These are phyloP conservation scores for Cryptococcus wingfieldii DNA, from an alignment of 1,284 basidiomycete species.

Conservation along the genomic window DNA sequence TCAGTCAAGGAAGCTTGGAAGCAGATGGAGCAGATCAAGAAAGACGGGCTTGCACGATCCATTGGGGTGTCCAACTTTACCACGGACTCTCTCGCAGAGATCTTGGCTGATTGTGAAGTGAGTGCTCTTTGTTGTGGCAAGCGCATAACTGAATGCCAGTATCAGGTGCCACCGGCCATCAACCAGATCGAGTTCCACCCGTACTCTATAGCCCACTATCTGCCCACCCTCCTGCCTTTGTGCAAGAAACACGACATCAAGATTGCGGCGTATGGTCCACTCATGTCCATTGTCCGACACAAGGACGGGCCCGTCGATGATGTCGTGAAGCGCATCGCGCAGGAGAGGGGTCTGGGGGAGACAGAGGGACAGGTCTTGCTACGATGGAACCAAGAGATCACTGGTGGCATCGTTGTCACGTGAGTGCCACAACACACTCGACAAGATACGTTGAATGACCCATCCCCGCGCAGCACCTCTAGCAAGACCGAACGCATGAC, in stretches of 20 bases:
- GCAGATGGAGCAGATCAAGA: conserved; percentile 58
- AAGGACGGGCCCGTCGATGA: conserved; percentile 61
- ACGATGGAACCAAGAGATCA: conserved; percentile 29
- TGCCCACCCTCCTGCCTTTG: conserved; percentile 58
- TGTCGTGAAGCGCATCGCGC: conserved; percentile 57
- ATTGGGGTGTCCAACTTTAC: conserved; percentile 65
- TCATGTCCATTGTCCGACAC: conserved; percentile 61
- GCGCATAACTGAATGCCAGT: conserved; percentile 47
- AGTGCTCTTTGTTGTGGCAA: conserved; percentile 25
- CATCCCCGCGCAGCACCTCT: conserved; percentile 10
- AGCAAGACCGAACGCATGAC: conserved; percentile 12
- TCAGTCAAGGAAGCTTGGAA: conserved; percentile 56
- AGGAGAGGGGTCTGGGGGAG: conserved; percentile 18
- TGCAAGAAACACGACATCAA: conserved; percentile 58
- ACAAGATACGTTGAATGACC: background rate
- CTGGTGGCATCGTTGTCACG: conserved; percentile 57
- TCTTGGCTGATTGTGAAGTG: conserved; percentile 53
- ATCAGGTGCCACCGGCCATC: conserved; percentile 59
- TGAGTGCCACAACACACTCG: conserved; percentile 29
- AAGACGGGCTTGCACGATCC: conserved; percentile 59
- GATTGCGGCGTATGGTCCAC: conserved; percentile 64
- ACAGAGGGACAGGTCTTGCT: conserved; percentile 31
- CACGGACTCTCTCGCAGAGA: conserved; percentile 18
- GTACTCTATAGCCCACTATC: conserved; percentile 59
- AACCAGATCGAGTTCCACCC: conserved; percentile 73